Evolutionary conservation across 805 yeast species (phyloP).

Genomic region (Kazachstania martiniae): DNA sequence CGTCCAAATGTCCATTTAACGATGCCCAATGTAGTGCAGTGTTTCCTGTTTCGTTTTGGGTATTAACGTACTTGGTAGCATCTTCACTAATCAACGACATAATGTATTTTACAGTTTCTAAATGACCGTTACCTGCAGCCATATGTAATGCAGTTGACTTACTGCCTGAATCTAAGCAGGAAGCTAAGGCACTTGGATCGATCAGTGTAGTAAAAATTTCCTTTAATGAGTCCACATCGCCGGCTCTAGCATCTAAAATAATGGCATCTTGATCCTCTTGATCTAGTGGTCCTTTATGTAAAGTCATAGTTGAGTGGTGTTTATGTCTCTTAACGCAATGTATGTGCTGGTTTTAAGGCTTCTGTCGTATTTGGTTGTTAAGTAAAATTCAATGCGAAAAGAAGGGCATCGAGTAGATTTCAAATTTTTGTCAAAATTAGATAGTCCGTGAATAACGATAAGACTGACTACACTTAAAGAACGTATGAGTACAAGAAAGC

Average conservation of each 20-base stretch:
- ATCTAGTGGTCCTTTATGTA: slow-evolving; percentile 28
- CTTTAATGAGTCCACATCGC: slow-evolving; percentile 68
- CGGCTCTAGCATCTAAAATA: slow-evolving; percentile 75
- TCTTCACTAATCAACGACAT: slow-evolving; percentile 34
- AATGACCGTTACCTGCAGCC: slow-evolving; percentile 94
- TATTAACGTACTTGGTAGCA: slow-evolving; percentile 36
- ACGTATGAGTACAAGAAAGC: no score
- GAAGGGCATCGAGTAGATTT: no score
- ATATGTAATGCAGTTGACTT: slow-evolving; percentile 76
- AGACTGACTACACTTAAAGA: no score
- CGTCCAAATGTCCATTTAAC: slow-evolving; percentile 67
- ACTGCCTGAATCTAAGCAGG: slow-evolving; percentile 53
- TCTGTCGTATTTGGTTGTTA: no score
- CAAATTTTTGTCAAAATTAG: no score
- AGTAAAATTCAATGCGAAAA: no score
- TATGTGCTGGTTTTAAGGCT: not conserved
- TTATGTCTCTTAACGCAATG: no score
- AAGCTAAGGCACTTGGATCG: slow-evolving; percentile 32
- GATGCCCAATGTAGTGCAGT: slow-evolving; percentile 97
- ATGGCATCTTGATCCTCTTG: slow-evolving; percentile 80
- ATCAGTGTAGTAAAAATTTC: slow-evolving; percentile 52
- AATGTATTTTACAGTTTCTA: slow-evolving; percentile 52
- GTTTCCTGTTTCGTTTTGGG: slow-evolving; percentile 72
- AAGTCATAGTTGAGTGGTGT: slow-evolving; percentile 11
- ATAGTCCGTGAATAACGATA: no score